Percentiles rank a stretch among this genome's conserved stretches.
Evolutionary conservation across 176 grass and related monocot species (phyloP).

Genomic region (Cenchrus purpureus): DNA sequence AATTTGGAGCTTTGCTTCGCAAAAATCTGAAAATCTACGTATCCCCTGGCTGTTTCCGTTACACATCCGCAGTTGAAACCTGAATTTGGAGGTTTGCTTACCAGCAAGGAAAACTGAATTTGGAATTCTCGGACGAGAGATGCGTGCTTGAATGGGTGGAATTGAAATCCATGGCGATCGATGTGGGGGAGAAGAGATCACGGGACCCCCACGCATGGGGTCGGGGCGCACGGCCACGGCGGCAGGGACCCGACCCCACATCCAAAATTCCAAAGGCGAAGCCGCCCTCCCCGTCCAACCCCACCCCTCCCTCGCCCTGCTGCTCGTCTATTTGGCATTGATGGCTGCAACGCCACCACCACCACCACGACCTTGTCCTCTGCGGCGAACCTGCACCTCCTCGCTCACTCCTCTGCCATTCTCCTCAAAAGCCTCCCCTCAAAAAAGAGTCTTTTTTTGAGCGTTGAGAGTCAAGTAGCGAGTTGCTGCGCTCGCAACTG

Average conservation of each 20-base stretch:
- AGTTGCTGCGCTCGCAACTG: neutral
- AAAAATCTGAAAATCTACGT: neutral
- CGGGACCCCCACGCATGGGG: neutral
- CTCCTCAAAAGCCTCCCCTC: slow-evolving; percentile 40
- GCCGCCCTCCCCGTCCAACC: slow-evolving; percentile 12
- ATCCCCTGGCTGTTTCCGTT: neutral
- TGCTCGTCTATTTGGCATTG: slow-evolving; percentile 34
- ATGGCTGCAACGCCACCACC: slow-evolving; percentile 19
- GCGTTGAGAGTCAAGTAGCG: neutral
- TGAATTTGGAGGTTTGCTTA: neutral
- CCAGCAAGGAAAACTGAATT: neutral
- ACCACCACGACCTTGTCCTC: neutral
- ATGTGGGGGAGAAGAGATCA: neutral
- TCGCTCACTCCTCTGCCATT: neutral
- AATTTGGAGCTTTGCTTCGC: neutral
- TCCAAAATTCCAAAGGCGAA: neutral
- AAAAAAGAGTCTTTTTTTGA: slow-evolving; percentile 37
- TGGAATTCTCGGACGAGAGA: neutral
- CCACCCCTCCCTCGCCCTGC: neutral
- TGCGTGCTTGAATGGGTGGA: neutral
- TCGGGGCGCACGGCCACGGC: neutral
- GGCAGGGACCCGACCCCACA: neutral
- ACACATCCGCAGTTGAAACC: neutral
- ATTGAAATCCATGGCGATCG: neutral
- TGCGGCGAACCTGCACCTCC: neutral